Conservation (phyloP, 345 rosid species). For the Mallotus nudiflorus region DNA sequence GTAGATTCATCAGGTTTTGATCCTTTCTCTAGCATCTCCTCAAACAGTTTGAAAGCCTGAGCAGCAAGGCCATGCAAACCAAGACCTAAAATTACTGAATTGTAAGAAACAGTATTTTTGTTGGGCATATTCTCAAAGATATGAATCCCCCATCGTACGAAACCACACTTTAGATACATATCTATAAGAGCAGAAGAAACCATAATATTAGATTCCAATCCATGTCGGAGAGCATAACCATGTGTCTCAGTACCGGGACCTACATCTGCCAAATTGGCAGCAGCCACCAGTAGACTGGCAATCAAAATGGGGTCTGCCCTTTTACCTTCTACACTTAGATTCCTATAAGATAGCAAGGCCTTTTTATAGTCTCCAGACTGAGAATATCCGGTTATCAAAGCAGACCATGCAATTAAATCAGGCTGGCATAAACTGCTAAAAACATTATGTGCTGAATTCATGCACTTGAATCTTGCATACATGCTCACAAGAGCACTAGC, state of each 20-base stretch:
- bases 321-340: conserved; percentile 47
- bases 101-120: conserved; percentile 58
- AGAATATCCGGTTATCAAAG: conserved; percentile 68
- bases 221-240: conserved; percentile 53
- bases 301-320: conserved; percentile 60
- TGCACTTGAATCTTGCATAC: conserved; percentile 65
- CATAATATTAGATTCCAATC: conserved; percentile 53
- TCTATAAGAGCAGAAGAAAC: conserved; percentile 72
- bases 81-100: conserved; percentile 64
- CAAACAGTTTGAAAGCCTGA: conserved; percentile 60
- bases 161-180: conserved; percentile 85
- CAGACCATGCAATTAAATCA: conserved; percentile 79
- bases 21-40: conserved; percentile 47
- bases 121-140: conserved; percentile 47
- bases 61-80: conserved; percentile 71
- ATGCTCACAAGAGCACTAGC: conserved; percentile 64
- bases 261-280: conserved; percentile 54
- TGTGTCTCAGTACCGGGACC: conserved; percentile 61
- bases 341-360: conserved; percentile 46
- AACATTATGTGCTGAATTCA: conserved; percentile 55
- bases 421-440: conserved; percentile 47
- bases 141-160: conserved; percentile 43
- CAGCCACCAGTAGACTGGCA: conserved; percentile 54
- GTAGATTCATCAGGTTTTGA: conserved; percentile 65
- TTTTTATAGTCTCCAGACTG: conserved; percentile 56